phyloP scores from a whole-genome alignment of 805 yeast genomes.

The Kuraishia capsulata region DNA sequence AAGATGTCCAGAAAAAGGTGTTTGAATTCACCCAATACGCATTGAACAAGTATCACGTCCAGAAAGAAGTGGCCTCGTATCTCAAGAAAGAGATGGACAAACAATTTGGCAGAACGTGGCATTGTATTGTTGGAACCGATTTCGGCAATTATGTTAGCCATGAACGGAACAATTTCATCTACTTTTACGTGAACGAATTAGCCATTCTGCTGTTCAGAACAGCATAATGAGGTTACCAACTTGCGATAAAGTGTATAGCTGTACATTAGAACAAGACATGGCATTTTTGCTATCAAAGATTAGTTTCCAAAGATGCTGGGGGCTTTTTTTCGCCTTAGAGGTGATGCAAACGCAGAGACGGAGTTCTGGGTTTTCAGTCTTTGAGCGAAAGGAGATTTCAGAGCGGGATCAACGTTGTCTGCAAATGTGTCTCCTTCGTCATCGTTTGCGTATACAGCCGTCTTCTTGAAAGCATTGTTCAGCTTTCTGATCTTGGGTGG shows the following conservation, averaged over 20 bases:
- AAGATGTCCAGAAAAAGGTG: conserved; percentile 42
- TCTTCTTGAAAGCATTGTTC: neutral
- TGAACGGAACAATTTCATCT: conserved; percentile 63
- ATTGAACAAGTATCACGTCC: conserved; percentile 30
- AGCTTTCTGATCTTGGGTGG: neutral
- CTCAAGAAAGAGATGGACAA: conserved; percentile 60
- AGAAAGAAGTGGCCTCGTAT: conserved; percentile 56
- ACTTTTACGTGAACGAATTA: conserved; percentile 59
- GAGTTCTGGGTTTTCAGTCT: neutral
- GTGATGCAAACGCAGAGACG: neutral
- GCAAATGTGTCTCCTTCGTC: neutral
- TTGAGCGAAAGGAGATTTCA: neutral
- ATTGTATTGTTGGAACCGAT: conserved; percentile 69
- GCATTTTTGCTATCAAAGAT: too few relatives aligned
- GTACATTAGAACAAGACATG: conserved; percentile 25
- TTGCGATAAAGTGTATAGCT: neutral
- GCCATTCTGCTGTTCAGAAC: conserved; percentile 69
- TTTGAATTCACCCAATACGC: conserved; percentile 39
- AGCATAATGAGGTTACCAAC: neutral
- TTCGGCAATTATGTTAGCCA: conserved; percentile 78
- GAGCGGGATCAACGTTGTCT: neutral
- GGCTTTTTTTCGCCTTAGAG: neutral
- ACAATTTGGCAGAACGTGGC: conserved; percentile 67
- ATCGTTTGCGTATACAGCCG: neutral
- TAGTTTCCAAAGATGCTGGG: neutral